phyloP scores from a whole-genome alignment of 208 protist species.

The Crithidia mellificae region DNA sequence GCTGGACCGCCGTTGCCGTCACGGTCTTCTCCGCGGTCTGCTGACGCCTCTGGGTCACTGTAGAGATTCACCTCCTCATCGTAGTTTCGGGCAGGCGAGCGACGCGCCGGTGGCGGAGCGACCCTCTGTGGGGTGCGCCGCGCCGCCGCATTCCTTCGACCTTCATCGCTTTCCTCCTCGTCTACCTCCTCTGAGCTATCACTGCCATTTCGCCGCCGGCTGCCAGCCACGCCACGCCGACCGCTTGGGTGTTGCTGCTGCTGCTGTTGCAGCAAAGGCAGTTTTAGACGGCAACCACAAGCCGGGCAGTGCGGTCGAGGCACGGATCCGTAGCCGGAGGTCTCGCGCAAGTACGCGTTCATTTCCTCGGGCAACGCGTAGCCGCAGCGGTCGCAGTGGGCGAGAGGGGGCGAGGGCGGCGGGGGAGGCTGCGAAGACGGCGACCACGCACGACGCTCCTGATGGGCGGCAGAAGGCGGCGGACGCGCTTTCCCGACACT shows the following conservation, averaged over 20 bases:
- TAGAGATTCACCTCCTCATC: slow-evolving; percentile 17
- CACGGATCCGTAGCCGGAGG: slow-evolving; percentile 14
- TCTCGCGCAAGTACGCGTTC: slow-evolving; percentile 16
- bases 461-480: background rate
- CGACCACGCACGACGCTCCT: background rate
- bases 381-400: slow-evolving; percentile 16
- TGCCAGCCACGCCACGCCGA: background rate
- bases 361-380: slow-evolving; percentile 24
- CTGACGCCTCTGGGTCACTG: slow-evolving; percentile 3
- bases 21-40: background rate
- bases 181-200: background rate
- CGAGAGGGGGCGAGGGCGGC: background rate
- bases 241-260: background rate
- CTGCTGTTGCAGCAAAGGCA: background rate
- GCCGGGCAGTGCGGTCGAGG: slow-evolving; percentile 22
- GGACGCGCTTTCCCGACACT: no score
- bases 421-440: background rate
- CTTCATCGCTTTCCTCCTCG: background rate
- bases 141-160: background rate
- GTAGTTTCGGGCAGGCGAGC: background rate
- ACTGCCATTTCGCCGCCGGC: background rate
- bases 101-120: background rate
- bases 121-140: background rate
- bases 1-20: background rate
- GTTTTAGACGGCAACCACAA: slow-evolving; percentile 8